Percentiles rank a stretch among this genome's conserved stretches.
These are phyloP conservation scores for Jasminum sambac DNA, from an alignment of 257 asterid genomes.

Conservation along the genomic window DNA sequence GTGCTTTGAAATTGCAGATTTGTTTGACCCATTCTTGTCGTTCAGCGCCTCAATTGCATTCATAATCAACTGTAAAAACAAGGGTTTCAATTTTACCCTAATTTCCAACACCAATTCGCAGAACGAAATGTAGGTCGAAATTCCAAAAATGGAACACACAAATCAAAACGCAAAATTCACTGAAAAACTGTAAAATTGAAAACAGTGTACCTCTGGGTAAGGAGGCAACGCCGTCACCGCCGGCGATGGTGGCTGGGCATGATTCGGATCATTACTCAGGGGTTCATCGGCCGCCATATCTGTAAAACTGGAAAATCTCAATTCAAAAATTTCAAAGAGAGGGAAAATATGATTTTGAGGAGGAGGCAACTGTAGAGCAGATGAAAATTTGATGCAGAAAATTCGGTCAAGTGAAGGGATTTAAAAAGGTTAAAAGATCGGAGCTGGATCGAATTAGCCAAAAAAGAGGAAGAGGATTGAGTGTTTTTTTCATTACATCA, in stretches of 20 bases:
- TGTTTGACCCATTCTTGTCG: conserved; percentile 61
- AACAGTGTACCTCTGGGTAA: conserved; percentile 56
- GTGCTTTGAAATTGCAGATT: conserved; percentile 58
- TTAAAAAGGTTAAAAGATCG: conserved; percentile 45
- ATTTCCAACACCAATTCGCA: background rate
- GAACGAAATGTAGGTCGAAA: background rate
- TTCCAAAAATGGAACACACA: background rate
- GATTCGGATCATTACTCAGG: conserved; percentile 17
- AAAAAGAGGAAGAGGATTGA: conserved; percentile 10
- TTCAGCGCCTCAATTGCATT: conserved; percentile 56
- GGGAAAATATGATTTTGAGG: background rate
- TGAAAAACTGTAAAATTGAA: background rate
- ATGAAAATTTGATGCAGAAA: conserved; percentile 26
- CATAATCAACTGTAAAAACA: conserved; percentile 53
- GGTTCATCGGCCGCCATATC: conserved; percentile 58
- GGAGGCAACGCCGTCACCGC: conserved; percentile 40
- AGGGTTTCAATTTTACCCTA: background rate
- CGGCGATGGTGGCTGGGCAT: conserved; percentile 24
- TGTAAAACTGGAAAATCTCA: background rate
- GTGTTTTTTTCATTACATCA: conserved; percentile 36
- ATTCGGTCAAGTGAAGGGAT: conserved; percentile 29
- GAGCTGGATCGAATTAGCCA: conserved; percentile 34
- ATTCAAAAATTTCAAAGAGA: background rate
- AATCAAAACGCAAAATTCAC: background rate
- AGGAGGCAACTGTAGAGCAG: conserved; percentile 19